Base-by-base conservation (phyloP, 257 asterid genomes). In the Nicotiana tabacum region DNA sequence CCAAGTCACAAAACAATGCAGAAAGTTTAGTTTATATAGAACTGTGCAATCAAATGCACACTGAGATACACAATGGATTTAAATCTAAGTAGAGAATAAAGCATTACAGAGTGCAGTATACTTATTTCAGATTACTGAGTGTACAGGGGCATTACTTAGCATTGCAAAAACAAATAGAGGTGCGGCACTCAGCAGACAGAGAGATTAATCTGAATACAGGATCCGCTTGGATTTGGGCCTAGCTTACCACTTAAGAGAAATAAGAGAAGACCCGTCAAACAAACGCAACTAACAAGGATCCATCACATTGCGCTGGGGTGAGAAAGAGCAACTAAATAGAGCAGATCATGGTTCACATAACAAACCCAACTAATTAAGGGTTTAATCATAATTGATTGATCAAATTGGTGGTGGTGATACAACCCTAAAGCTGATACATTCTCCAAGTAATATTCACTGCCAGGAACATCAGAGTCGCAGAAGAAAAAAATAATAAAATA, bases 221-320 rank as follows among this genome's bases (percentile, higher is more conserved):
- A 70, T 70, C 35, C 30, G 30, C 56, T 43, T 70, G 78, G 78
- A 43, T 27, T 70, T 39, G 60, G n/a, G 35, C 78, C 60, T 43
- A 70, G 58, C 78, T 69, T 70, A 70, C 32, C 35, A 70, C 58
- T 70, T 70, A 3, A 70, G 58, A 70, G 27, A 68, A 70, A 70
- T 10, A 46, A 70, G 78, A 43, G 35, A 43, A 70, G 0, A 21
- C 2, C 1, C 58, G 1, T 39, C 58, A 70, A 70, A 70, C 18
- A 70, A 70, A 43, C 48, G 11, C 48, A 43, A 43, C 48, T 43
- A 58, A 57, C 64, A 58, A 18, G 65, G 65, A 58, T 58, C 29
- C 65, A 6, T 57, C 64, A 16, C 27, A 53, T 53, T 57, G 64
- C 4, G 27, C 65, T 24, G n/a, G 64, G 65, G 29, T 58, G 65